These are phyloP conservation scores for Pseudogymnoascus sp. DNA, from an alignment of 2,329 filamentous ascomycete genomes.

Conservation along the genomic window DNA sequence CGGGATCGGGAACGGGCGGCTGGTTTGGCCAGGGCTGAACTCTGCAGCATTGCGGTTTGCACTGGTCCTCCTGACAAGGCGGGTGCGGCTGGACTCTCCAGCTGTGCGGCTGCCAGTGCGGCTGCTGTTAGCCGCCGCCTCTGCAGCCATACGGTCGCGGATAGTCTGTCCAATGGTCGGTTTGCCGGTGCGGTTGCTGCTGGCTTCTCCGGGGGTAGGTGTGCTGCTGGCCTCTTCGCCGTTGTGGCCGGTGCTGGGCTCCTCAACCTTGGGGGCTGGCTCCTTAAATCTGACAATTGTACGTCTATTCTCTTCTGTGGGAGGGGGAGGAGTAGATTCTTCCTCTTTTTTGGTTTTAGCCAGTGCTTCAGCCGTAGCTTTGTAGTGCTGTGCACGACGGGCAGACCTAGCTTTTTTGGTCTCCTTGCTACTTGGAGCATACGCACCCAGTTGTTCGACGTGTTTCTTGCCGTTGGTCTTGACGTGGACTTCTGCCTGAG, in stretches of 20 bases:
- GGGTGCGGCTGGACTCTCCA: neutral
- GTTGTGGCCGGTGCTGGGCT: neutral
- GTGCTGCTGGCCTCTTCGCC: neutral
- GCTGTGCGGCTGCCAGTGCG: neutral
- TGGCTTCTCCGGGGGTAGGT: neutral
- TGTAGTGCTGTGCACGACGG: neutral
- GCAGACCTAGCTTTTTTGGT: neutral
- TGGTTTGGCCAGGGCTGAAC: neutral
- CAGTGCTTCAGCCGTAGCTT: neutral
- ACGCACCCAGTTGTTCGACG: neutral
- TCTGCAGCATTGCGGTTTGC: neutral
- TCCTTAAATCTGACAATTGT: neutral
- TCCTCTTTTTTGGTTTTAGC: neutral
- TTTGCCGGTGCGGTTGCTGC: no score
- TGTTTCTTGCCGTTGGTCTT: neutral
- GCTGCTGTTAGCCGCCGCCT: neutral
- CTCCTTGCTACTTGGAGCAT: neutral
- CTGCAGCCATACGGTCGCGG: no score
- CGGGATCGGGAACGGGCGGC: neutral
- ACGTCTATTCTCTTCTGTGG: neutral
- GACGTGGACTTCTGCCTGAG: neutral
- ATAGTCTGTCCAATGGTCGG: no score
- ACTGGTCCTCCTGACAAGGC: neutral
- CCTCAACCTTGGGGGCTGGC: neutral
- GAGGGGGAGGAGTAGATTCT: neutral